Conservation (phyloP, 306 rosid species). For the Acacia acuminata region DNA sequence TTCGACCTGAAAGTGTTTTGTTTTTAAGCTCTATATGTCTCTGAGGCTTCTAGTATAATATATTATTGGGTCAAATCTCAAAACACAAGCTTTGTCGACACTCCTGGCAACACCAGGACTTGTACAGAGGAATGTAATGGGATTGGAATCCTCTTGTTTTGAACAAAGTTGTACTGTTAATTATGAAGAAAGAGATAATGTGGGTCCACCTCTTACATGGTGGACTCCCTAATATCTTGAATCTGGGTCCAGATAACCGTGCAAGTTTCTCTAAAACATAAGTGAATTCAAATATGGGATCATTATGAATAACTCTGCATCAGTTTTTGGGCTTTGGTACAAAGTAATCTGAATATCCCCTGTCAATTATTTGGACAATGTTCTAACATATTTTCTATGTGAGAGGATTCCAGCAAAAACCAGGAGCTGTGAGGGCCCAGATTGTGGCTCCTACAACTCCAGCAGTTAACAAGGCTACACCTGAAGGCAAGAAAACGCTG, state of each 20-base stretch:
- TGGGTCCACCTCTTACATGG: neutral
- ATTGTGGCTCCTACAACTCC: constrained; percentile 65
- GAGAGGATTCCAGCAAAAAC: constrained; percentile 58
- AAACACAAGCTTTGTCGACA: neutral
- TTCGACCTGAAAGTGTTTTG: neutral
- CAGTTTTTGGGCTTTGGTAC: neutral
- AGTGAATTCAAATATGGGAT: neutral
- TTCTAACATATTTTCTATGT: constrained; percentile 28
- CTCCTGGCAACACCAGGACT: neutral
- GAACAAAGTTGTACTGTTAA: neutral
- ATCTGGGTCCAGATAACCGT: neutral
- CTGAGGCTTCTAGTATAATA: neutral
- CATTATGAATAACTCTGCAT: neutral
- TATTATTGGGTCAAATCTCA: neutral
- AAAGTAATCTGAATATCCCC: neutral
- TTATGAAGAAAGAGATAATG: neutral
- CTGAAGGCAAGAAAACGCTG: constrained; percentile 90
- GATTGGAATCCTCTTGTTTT: neutral
- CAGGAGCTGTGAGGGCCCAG: constrained; percentile 67
- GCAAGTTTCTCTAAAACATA: neutral
- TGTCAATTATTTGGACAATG: neutral
- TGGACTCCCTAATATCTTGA: neutral
- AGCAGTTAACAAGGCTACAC: constrained; percentile 50
- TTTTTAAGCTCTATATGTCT: neutral
- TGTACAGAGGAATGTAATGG: neutral